These are phyloP conservation scores for Aspergillus hortae DNA, from an alignment of 2,329 filamentous ascomycete genomes.

Conservation along the genomic window DNA sequence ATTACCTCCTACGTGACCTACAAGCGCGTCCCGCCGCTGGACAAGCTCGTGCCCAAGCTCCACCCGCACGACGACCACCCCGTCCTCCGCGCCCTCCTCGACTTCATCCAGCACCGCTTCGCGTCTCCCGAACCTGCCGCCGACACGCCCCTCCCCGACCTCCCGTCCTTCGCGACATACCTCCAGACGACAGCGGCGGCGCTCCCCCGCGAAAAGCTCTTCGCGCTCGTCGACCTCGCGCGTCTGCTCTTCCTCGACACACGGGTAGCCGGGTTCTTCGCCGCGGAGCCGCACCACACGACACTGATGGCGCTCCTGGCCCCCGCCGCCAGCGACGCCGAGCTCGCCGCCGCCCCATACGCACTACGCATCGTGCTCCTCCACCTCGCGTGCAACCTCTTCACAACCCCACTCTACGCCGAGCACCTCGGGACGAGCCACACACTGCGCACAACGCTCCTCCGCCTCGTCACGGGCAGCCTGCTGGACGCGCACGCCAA, in stretches of 20 bases:
- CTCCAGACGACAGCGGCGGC: slow-evolving; percentile 54
- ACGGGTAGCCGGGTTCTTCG: slow-evolving; percentile 76
- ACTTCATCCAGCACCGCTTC: slow-evolving; percentile 60
- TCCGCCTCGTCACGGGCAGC: slow-evolving; percentile 69
- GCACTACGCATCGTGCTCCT: slow-evolving; percentile 75
- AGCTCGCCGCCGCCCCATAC: slow-evolving; percentile 64
- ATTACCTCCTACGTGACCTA: slow-evolving; percentile 69
- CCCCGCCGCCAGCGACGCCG: slow-evolving; percentile 36
- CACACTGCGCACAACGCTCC: slow-evolving; percentile 56
- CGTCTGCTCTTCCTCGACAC: slow-evolving; percentile 73
- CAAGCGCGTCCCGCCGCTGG: slow-evolving; percentile 73
- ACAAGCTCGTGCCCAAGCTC: slow-evolving; percentile 78
- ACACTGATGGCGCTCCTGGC: slow-evolving; percentile 58
- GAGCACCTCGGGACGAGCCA: slow-evolving; percentile 66
- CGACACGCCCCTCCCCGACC: slow-evolving; percentile 67
- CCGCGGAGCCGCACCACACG: slow-evolving; percentile 65
- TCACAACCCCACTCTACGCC: slow-evolving; percentile 72
- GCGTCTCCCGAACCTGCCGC: slow-evolving; percentile 54
- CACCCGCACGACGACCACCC: slow-evolving; percentile 57
- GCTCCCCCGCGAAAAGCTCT: slow-evolving; percentile 64
- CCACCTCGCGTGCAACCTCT: slow-evolving; percentile 81
- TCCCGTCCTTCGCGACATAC: slow-evolving; percentile 62
- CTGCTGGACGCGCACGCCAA: slow-evolving; percentile 76
- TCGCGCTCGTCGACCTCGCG: slow-evolving; percentile 81
- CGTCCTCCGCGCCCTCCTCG: slow-evolving; percentile 61